These are phyloP conservation scores for Melaleuca alternifolia DNA, from an alignment of 345 rosid genomes.

Conservation along the genomic window DNA sequence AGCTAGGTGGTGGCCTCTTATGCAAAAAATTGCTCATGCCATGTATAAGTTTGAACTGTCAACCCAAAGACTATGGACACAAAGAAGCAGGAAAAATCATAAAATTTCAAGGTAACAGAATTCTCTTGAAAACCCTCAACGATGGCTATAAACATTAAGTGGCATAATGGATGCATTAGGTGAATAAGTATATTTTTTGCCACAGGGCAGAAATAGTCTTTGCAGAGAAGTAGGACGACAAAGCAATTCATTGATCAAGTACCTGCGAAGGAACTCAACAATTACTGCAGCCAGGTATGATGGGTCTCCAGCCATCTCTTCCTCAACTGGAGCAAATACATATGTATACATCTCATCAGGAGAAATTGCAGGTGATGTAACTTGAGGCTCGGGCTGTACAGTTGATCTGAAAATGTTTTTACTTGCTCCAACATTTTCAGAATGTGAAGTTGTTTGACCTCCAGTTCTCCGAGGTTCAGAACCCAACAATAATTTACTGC, in stretches of 20 bases:
- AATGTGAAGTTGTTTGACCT: constrained; percentile 19
- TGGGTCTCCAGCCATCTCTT: constrained; percentile 76
- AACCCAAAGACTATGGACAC: not conserved
- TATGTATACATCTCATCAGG: constrained; percentile 86
- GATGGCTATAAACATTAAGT: not conserved
- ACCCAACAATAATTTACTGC: constrained; percentile 19
- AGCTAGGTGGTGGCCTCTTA: not conserved
- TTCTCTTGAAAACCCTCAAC: not conserved
- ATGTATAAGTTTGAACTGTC: not conserved
- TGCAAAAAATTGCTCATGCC: not conserved
- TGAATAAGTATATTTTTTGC: not conserved
- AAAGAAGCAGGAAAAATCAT: not conserved
- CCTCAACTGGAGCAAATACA: constrained; percentile 83
- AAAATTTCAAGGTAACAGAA: not conserved
- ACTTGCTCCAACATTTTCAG: constrained; percentile 24
- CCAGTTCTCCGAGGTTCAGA: constrained; percentile 23
- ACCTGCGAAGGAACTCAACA: constrained; percentile 87
- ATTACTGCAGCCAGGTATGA: constrained; percentile 78
- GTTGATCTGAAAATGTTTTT: constrained; percentile 38
- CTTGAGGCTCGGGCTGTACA: constrained; percentile 54
- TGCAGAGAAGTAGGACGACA: not conserved
- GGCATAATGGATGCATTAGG: not conserved
- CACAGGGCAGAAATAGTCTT: not conserved
- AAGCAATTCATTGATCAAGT: not conserved
- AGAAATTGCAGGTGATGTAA: constrained; percentile 73